Evolutionary conservation across 305 asterid genomes (phyloP).

Genomic region (Fraxinus sp.): DNA sequence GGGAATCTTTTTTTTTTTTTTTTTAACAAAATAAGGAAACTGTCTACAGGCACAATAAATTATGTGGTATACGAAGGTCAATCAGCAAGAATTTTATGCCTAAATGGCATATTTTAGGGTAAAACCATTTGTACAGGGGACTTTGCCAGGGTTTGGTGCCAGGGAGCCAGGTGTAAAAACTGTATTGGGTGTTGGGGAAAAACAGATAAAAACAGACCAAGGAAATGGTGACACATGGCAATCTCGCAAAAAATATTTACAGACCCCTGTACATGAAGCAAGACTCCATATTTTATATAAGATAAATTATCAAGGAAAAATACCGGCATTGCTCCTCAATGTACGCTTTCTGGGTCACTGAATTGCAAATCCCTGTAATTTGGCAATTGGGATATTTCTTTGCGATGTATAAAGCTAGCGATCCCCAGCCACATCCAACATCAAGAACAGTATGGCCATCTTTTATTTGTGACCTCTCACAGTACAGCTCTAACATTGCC

Average conservation of each 20-base stretch:
- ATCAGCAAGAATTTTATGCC: not conserved
- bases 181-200: no score
- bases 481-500: slow-evolving; percentile 74
- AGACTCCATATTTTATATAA: not conserved
- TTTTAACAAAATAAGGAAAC: not conserved
- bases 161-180: no score
- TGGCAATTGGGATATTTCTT: slow-evolving; percentile 62
- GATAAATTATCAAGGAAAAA: not conserved
- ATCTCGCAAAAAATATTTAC: no score
- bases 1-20: not conserved
- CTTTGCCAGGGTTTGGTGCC: no score
- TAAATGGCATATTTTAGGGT: not conserved
- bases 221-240: no score
- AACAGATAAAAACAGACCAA: no score
- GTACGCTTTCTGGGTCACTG: slow-evolving; percentile 74
- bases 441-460: slow-evolving; percentile 89
- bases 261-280: no score
- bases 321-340: slow-evolving; percentile 73
- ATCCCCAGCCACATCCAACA: slow-evolving; percentile 97
- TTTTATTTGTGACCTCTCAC: slow-evolving; percentile 73
- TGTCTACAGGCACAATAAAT: not conserved
- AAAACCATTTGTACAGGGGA: no score
- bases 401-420: slow-evolving; percentile 67
- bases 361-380: slow-evolving; percentile 83
- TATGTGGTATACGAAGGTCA: not conserved